Conservation (phyloP, 805 yeast species). For the Sugiyamaella chiloensis region DNA sequence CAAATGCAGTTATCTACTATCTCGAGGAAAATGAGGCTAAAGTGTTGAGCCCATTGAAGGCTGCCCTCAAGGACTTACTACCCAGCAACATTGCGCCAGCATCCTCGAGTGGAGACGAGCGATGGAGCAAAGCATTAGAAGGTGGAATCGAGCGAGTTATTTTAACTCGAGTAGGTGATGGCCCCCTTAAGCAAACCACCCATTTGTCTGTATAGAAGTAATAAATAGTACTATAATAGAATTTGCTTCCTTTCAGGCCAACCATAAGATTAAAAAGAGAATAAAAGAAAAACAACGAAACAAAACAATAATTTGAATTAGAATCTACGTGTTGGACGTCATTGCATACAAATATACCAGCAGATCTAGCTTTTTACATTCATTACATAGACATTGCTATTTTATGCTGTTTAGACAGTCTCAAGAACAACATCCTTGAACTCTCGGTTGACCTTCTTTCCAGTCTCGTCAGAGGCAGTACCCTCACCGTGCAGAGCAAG, state of each 20-base stretch:
- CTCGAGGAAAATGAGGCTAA: slow-evolving; percentile 67
- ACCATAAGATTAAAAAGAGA: background rate
- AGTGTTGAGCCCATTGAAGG: slow-evolving; percentile 67
- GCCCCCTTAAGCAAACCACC: slow-evolving; percentile 49
- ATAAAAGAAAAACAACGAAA: background rate
- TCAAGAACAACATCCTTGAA: slow-evolving; percentile 99
- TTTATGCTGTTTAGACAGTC: slow-evolving; percentile 63
- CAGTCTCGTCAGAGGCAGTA: slow-evolving; percentile 87
- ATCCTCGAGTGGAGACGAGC: slow-evolving; percentile 35
- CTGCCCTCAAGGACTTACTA: slow-evolving; percentile 50
- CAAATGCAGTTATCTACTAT: slow-evolving; percentile 95
- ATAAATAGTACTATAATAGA: background rate
- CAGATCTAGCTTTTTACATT: slow-evolving; percentile 1
- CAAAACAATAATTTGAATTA: no score
- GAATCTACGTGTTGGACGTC: no score
- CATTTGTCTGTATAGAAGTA: background rate
- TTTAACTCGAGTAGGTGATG: slow-evolving; percentile 81
- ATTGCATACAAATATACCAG: no score
- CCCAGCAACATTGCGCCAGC: background rate
- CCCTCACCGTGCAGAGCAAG: slow-evolving; percentile 97
- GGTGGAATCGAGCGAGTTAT: slow-evolving; percentile 81
- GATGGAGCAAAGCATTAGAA: slow-evolving; percentile 50
- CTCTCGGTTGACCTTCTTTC: slow-evolving; percentile 91
- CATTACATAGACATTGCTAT: slow-evolving; percentile 7
- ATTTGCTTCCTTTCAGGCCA: background rate